Percentiles rank a stretch among this genome's conserved stretches.
Evolutionary conservation across 805 yeast species (phyloP).

Genomic region (Starmerella sirachaensis): DNA sequence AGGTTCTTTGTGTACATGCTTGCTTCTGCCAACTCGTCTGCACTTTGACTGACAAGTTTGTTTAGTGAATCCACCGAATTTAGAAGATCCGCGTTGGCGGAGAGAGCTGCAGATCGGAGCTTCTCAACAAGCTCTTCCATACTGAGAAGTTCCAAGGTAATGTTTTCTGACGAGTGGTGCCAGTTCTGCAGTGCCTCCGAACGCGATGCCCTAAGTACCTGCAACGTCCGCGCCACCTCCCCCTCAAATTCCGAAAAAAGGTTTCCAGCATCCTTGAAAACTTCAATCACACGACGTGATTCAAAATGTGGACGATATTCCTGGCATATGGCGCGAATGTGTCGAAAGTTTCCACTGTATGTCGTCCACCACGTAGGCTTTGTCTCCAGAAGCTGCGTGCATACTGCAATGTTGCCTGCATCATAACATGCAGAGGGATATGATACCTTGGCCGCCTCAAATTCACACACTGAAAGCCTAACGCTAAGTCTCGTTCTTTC

Average conservation of each 20-base stretch:
- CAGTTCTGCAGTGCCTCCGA: neutral
- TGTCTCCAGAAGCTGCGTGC: slow-evolving; percentile 24
- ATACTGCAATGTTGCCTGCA: slow-evolving; percentile 1
- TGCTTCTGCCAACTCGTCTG: no score
- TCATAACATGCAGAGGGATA: slow-evolving; percentile 23
- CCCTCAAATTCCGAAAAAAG: slow-evolving; percentile 7
- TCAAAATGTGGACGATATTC: slow-evolving; percentile 22
- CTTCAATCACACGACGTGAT: slow-evolving; percentile 6
- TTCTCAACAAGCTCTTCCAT: neutral
- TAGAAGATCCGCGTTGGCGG: no score
- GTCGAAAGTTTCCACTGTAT: slow-evolving; percentile 52
- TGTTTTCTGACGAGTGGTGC: neutral
- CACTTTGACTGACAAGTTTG: no score
- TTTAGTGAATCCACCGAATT: no score
- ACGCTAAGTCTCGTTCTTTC: slow-evolving; percentile 23
- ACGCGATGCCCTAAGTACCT: neutral
- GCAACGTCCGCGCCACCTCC: neutral
- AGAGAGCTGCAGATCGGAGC: neutral
- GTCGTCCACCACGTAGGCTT: slow-evolving; percentile 58
- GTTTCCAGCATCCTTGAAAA: slow-evolving; percentile 10
- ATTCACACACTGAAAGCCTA: slow-evolving; percentile 26
- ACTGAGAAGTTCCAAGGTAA: no score
- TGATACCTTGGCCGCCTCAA: slow-evolving; percentile 22
- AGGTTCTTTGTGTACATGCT: no score
- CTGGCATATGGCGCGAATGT: slow-evolving; percentile 40